Evolutionary conservation across 108 stramenopile genomes (phyloP).

Genomic region (Ochromonas danica): DNA sequence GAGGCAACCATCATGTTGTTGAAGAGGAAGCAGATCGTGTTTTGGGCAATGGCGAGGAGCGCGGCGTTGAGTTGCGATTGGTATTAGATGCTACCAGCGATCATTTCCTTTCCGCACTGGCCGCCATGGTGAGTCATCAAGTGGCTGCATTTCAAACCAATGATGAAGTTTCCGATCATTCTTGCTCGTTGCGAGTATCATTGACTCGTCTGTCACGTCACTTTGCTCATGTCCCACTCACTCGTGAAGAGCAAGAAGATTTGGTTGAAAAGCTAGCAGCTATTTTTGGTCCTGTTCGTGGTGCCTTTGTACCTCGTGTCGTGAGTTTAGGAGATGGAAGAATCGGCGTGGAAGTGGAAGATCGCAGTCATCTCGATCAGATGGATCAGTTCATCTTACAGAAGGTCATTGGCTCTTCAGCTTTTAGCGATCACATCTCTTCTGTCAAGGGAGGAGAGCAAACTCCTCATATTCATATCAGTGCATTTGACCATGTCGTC

Average conservation of each 20-base stretch:
- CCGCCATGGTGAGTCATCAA: background rate
- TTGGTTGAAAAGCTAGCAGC: background rate
- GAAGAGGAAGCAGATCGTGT: too few relatives aligned
- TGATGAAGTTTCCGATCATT: too few relatives aligned
- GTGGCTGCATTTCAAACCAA: background rate
- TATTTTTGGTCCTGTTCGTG: background rate
- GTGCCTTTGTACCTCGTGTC: background rate
- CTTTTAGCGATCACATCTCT: too few relatives aligned
- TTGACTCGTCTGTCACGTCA: background rate
- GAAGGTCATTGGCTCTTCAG: background rate
- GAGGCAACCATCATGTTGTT: too few relatives aligned
- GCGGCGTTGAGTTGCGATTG: background rate
- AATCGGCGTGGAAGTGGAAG: background rate
- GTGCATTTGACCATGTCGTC: background rate
- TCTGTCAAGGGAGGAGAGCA: too few relatives aligned
- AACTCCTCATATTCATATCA: too few relatives aligned
- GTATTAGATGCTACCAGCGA: background rate
- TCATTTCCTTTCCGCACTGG: background rate
- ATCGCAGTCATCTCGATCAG: background rate
- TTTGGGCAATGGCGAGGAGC: background rate
- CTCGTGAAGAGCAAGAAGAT: background rate
- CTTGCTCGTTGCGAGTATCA: background rate
- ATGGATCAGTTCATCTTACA: background rate
- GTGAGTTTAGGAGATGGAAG: background rate
- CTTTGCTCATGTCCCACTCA: background rate